Evolutionary conservation across 768 basidiomycete species (phyloP), one percentile per base, ranked within the genome.

Genomic region (Lactarius quietus): DNA sequence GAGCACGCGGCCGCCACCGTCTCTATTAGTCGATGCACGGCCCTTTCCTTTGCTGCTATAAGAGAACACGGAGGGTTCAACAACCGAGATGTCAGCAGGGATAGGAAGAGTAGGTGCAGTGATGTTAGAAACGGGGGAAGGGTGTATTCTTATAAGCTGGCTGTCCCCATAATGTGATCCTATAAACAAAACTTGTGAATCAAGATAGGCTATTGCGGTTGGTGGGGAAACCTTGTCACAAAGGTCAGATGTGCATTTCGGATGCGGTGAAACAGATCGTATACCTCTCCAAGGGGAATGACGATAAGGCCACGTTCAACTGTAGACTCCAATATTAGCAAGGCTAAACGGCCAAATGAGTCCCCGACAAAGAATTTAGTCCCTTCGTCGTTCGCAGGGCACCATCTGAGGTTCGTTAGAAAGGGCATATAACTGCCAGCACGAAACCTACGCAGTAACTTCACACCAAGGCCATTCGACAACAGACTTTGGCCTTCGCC

Each of bases 91-190:
- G 1, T 81, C 80, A 10, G 72, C 57, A 10, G 86, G 82, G 23
- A 89, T 82, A 6, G 81, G 78, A 26, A 90, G 75, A 1, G 84
- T 84, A 1, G 80, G 79, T 3, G 70, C 59, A 18, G 78, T 76
- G 12, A 76, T 68, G 15, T 75, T 72, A 9, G 80, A 78, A n/a
- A 78, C 67, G 0, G 87, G 82, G 10, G 77, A 67, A 0, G 75
- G 59, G 36, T 74, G 82, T 61, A 96, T 82, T 58, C 82, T 80
- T 2, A 95, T 70, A 12, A 95, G 76, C 68, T 93, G 90, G 1
- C 92, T 89, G 73, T 95, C 87, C 20, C 92, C 92, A 18, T 83
- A 78, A 69, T 93, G 89, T 7, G 93, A 95, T 20, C 93, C 91
- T 26, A 94, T 78, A 71, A 87, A 96, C 9, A 94, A 67, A 10